phyloP scores from a whole-genome alignment of 306 rosid genomes.

The peach (Prunus persica) region DNA sequence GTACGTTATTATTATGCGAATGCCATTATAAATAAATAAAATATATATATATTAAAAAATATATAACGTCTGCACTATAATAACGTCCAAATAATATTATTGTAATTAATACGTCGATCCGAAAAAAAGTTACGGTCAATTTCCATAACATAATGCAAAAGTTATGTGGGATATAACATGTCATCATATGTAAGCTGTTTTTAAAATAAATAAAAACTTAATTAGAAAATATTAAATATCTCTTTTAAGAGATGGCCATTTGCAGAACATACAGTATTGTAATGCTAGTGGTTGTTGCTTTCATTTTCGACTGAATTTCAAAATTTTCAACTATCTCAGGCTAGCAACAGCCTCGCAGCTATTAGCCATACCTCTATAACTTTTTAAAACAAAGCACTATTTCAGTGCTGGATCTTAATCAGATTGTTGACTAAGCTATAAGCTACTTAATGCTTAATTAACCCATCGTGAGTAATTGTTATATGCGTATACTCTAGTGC shows the following conservation, averaged over 20 bases:
- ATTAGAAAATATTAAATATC: not conserved
- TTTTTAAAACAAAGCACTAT: not conserved
- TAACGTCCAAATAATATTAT: not conserved
- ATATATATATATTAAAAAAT: fast-evolving
- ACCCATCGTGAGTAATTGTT: no score
- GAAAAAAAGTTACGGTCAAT: not conserved
- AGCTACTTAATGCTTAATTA: not conserved
- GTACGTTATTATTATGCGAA: no score
- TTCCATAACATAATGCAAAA: not conserved
- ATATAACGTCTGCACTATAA: fast-evolving
- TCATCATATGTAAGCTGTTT: not conserved
- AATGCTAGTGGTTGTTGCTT: not conserved
- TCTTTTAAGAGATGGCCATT: not conserved
- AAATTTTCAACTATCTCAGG: not conserved
- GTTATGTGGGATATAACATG: not conserved
- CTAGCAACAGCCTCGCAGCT: not conserved
- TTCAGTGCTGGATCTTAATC: not conserved
- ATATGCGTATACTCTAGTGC: no score
- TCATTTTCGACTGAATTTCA: not conserved
- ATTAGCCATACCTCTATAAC: not conserved
- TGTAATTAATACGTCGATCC: not conserved
- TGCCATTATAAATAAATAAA: fast-evolving
- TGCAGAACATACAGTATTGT: not conserved
- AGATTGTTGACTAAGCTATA: not conserved
- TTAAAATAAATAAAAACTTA: not conserved